Evolutionary conservation across 306 rosid genomes (phyloP).

Genomic region (Castanospermum australe): DNA sequence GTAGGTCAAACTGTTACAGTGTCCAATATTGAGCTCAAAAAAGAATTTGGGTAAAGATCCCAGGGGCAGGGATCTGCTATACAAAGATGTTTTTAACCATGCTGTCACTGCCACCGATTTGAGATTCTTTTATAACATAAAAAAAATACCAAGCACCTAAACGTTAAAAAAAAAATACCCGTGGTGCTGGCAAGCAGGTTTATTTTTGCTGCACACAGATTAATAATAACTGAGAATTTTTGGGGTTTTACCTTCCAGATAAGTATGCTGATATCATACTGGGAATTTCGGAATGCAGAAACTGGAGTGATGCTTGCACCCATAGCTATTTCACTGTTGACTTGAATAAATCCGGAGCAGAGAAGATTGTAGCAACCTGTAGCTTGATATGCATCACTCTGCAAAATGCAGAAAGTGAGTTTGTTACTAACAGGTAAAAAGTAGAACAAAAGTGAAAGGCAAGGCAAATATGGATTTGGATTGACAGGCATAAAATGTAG

Average conservation of each 20-base stretch:
- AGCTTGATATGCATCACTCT: conserved; percentile 99
- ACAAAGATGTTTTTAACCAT: conserved; percentile 26
- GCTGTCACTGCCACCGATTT: conserved; percentile 2
- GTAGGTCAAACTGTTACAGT: background rate
- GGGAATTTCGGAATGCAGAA: conserved; percentile 64
- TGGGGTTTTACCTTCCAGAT: conserved; percentile 90
- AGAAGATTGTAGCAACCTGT: conserved; percentile 99
- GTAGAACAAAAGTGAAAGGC: background rate
- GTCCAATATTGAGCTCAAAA: conserved; percentile 26
- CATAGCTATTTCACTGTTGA: conserved; percentile 87
- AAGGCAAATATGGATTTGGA: too few relatives aligned
- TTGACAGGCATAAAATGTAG: background rate
- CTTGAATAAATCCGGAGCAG: conserved; percentile 96
- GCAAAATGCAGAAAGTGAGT: conserved; percentile 11
- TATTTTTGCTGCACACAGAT: background rate
- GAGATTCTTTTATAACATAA: background rate
- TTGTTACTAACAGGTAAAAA: background rate
- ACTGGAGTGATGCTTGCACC: conserved; percentile 96
- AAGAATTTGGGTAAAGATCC: conserved; percentile 41
- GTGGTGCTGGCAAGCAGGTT: background rate
- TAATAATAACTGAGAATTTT: background rate
- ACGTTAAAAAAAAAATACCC: background rate
- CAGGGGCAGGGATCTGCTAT: conserved; percentile 31
- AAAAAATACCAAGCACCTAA: conserved; percentile 5
- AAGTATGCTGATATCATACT: conserved; percentile 87